Evolutionary conservation across 108 stramenopile genomes (phyloP).

Genomic region (Epithemia pelagica): DNA sequence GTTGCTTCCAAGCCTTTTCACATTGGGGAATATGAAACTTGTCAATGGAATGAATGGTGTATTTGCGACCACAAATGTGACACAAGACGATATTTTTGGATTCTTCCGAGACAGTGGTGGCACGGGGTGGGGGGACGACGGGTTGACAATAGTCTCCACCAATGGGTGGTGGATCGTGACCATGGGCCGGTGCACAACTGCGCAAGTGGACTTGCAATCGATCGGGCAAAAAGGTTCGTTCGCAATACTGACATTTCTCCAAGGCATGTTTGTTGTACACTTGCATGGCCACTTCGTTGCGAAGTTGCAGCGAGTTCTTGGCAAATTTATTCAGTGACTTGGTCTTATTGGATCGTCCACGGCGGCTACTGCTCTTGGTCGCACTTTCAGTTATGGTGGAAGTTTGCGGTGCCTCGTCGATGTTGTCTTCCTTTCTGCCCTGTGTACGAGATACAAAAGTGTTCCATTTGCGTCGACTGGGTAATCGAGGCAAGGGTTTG

Average conservation of each 20-base stretch:
- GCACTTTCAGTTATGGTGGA: too few species aligned
- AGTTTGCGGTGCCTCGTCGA: too few species aligned
- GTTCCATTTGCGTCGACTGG: not conserved
- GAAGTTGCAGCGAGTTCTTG: not conserved
- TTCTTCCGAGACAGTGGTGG: not conserved
- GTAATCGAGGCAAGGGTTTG: not conserved
- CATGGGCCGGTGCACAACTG: not conserved
- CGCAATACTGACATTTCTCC: not conserved
- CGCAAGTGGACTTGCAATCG: not conserved
- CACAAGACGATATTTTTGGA: not conserved
- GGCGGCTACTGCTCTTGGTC: too few species aligned
- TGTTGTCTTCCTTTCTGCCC: not conserved
- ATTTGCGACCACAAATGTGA: not conserved
- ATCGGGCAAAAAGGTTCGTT: not conserved
- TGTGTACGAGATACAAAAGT: not conserved
- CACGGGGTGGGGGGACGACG: too few species aligned
- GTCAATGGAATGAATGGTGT: not conserved
- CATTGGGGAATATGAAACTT: not conserved
- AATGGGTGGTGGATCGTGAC: not conserved
- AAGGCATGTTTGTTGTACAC: not conserved
- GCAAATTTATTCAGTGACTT: too few species aligned
- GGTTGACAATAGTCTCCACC: too few species aligned
- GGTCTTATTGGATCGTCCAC: too few species aligned
- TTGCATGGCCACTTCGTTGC: not conserved
- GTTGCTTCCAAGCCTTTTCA: not conserved